Percentiles rank a stretch among this genome's conserved stretches.
phyloP scores from a whole-genome alignment of 495 filamentous ascomycete genomes.

The Neurospora pannonica region DNA sequence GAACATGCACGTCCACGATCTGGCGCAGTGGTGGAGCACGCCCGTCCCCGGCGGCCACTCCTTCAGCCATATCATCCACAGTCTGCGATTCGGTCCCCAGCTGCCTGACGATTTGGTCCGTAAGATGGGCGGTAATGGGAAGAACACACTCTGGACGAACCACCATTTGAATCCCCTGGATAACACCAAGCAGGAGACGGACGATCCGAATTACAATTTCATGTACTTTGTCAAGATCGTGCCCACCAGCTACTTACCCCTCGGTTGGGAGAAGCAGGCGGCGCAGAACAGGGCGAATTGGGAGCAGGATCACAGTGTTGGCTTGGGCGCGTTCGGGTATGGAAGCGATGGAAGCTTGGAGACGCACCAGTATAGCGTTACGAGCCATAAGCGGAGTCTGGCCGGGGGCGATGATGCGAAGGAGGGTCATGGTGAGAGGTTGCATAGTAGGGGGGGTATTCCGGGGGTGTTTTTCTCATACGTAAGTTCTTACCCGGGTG shows the following conservation, averaged over 20 bases:
- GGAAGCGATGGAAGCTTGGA: conserved; percentile 71
- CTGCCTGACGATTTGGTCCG: conserved; percentile 64
- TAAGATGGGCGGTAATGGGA: conserved; percentile 35
- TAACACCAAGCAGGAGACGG: conserved; percentile 61
- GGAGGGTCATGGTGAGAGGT: conserved; percentile 79
- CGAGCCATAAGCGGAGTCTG: conserved; percentile 83
- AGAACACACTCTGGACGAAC: conserved; percentile 62
- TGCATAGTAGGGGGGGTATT: conserved; percentile 85
- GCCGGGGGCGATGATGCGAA: conserved; percentile 69
- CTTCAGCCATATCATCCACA: conserved; percentile 84
- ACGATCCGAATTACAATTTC: conserved; percentile 81
- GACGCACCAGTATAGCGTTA: conserved; percentile 96
- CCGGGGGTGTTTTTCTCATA: conserved; percentile 98
- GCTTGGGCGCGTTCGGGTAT: conserved; percentile 54
- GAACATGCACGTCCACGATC: conserved; percentile 94
- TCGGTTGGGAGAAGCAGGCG: conserved; percentile 56
- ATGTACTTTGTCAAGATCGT: conserved; percentile 99
- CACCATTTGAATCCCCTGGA: conserved; percentile 94
- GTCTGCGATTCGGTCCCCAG: conserved; percentile 87
- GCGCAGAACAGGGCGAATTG: conserved; percentile 10
- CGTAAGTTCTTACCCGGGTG: conserved; percentile 37
- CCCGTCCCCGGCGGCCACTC: conserved; percentile 59
- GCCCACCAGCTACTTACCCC: conserved; percentile 82
- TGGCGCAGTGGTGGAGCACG: conserved; percentile 80
- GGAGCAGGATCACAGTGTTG: conserved; percentile 30